Evolutionary conservation across 164 flowering plant genomes (phyloP), one percentile per base, ranked within the genome.

Genomic region (Paratinospora sagittata): DNA sequence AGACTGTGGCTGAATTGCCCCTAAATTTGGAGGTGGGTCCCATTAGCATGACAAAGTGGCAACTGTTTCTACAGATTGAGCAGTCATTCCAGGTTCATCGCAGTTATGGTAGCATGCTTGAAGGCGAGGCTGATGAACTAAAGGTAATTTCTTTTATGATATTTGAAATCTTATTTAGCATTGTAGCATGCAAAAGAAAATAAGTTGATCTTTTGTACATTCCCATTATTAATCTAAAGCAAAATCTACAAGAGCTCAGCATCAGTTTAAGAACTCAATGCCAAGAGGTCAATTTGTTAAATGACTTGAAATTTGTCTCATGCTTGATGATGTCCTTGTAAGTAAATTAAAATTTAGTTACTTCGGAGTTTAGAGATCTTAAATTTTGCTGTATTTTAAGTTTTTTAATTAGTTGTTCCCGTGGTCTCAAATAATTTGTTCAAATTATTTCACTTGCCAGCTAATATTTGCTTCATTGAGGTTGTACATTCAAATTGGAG

Each of bases 31-130:
- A 92, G 78, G 89, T 95, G 71, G 86, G 83, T 69, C 99, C 92
- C 69, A 90, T 95, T 73, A 92, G 97, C 87, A 69, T 60, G 63
- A 69, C 65, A 69, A 73, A 73, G 66, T 73, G 75, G 72, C 72
- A 69, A 58, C 49, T 69, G 17, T 69, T 69, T 75, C 72, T 83
- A 73, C 99, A 95, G 80, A 91, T 95, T 70, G 99, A 95, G 71
- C 97, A 95, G 45, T 95, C 99, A 70, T 91, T 95, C 82, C 97
- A 95, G 81, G 79, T 92, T 72, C 98, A 95, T 60, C 93, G 91
- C 66, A 90, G 82, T 74, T 95, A 95, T 78, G 99, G 99, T 75
- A 95, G 99, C 85, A 95, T 95, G 99, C 79, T 90, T 43, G 98
- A 95, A 72, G 99, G 99, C 26, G 99, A 95, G 84, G 90, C 90